A percentile compares a stretch with the other conserved stretches of the same genome.
Conservation (phyloP, 345 rosid genomes). For the Citrus sinensis region DVS_A1.0 CM039161.1:11217501-11218000, state of each 20-base stretch:
- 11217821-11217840: slow-evolving; percentile 28
- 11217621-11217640: background rate
- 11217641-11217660: background rate
- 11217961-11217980: background rate
- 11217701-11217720: background rate
- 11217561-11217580: background rate
- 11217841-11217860: slow-evolving; percentile 57
- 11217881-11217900: slow-evolving; percentile 61
- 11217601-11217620: background rate
- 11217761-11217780: background rate
- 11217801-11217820: background rate
- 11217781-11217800: background rate
- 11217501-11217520: background rate
- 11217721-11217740: slow-evolving; percentile 2
- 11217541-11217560: background rate
- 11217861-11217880: slow-evolving; percentile 80
- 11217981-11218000: background rate
- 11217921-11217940: background rate
- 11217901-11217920: background rate
- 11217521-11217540: background rate
- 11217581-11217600: background rate
- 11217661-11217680: background rate
- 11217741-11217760: background rate
- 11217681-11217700: background rate
- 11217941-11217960: background rate